These are phyloP conservation scores for Skeletonema menzelii DNA, from an alignment of 108 stramenopile species.

Conservation along the genomic window DNA sequence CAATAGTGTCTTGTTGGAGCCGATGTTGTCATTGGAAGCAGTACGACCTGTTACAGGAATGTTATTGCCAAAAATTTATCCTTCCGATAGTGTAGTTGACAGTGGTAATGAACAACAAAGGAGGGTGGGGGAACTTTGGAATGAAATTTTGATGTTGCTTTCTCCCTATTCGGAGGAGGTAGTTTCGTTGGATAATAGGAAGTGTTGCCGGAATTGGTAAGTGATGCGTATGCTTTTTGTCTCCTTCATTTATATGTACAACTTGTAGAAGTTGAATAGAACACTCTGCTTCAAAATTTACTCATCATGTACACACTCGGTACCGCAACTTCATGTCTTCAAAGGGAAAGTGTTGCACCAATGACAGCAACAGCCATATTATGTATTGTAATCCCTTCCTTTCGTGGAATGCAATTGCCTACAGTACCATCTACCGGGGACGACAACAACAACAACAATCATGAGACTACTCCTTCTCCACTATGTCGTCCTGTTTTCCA, in stretches of 20 bases:
- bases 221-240: background rate
- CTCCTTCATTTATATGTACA: background rate
- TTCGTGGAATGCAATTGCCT: conserved; percentile 44
- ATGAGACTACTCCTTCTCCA: background rate
- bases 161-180: conserved; percentile 22
- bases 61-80: conserved; percentile 38
- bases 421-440: background rate
- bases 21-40: conserved; percentile 30
- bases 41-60: conserved; percentile 45
- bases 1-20: background rate
- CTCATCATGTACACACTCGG: background rate
- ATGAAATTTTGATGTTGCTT: conserved; percentile 32
- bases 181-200: background rate
- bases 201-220: conserved; percentile 25
- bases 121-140: conserved; percentile 24
- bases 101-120: background rate
- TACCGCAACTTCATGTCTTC: background rate
- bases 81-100: background rate
- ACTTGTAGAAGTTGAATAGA: too few species aligned
- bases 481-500: conserved; percentile 33
- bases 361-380: conserved; percentile 56
- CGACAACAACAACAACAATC: background rate
- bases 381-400: conserved; percentile 60
- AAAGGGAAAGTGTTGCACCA: conserved; percentile 35
- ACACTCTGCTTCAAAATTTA: background rate